These are phyloP conservation scores for Vitis hybrid DNA, from an alignment of 177 flowering plant species.

Conservation along the genomic window DNA sequence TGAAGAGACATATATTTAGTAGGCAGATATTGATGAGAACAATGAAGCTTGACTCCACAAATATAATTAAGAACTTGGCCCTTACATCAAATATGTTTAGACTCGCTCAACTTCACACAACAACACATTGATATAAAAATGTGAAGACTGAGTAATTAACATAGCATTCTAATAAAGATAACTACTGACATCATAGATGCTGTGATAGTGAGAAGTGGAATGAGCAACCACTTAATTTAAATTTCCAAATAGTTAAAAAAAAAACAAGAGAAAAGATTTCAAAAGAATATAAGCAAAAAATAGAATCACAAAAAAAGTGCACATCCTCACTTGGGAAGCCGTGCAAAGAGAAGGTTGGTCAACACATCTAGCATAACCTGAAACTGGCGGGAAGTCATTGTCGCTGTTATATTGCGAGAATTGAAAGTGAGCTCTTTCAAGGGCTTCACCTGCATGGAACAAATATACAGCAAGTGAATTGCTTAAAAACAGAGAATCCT, in stretches of 20 bases:
- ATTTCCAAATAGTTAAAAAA: not conserved
- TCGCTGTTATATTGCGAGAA: conserved; percentile 85
- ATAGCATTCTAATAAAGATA: not conserved
- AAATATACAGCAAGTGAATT: not conserved
- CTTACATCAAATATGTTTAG: not conserved
- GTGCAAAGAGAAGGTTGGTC: conserved; percentile 93
- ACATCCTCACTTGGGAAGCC: conserved; percentile 88
- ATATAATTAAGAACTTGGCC: no score
- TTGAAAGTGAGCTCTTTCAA: conserved; percentile 92
- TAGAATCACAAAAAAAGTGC: not conserved
- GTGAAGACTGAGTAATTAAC: not conserved
- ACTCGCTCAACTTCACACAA: not conserved
- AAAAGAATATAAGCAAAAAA: not conserved
- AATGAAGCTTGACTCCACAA: no score
- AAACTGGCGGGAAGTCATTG: conserved; percentile 99
- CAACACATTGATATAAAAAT: not conserved
- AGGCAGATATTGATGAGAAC: no score
- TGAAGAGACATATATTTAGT: no score
- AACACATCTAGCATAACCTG: conserved; percentile 98
- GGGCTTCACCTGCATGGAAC: conserved; percentile 88
- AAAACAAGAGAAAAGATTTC: not conserved
- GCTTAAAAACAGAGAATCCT: not conserved
- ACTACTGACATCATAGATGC: not conserved
- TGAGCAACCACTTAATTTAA: not conserved
- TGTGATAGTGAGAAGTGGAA: no score